Base-by-base conservation (phyloP, 1,284 basidiomycete species). In the Agaricales sp. region DNA sequence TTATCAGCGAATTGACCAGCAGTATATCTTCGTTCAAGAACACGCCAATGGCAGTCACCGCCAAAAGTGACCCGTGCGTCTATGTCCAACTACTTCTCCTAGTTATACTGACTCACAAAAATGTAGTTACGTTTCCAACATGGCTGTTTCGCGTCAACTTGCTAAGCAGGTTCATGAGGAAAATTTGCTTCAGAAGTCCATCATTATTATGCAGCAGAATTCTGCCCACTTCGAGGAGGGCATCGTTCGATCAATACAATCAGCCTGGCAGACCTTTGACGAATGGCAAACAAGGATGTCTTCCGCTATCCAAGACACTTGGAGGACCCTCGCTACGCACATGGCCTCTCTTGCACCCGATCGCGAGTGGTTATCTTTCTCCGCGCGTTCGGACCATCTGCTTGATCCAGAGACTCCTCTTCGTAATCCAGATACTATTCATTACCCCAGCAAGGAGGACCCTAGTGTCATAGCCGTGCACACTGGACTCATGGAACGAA, bases 191-290 rank as follows among this genome's bases (percentile, higher is more conserved):
- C 96, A 99, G 68, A 99, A 99, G 67, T 92, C 87, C n/a, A 89
- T 98, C 62, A 87, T 99, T 61, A 96, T 99, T 65, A 98, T 97
- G 82, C 95, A 99, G 65, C 88, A 97, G 60, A 97, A 97, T 67
- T 92, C 87, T 45, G 95, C 94, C 19, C 88, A 96, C 65, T 99
- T 99, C 58, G 95, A 98, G 67, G 90, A 93, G 61, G 95, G 94
- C 53, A 90, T 99, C 59, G 92, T 99, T 37, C 88, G 91, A 56
- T 85, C 91, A 24, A 82, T 99, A 56, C 93, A 99, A 68, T 92
- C 90, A 30, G 92, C 95, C 0, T 99, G 95, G 95, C 80, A 88
- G 56, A 98, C 93, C 1, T 99, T 92, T 62, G 90, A 95, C 61
- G 94, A 98, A 67, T 99, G 95, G 95, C 87, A 92, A 55, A 78